Evolutionary conservation across 345 rosid species (phyloP).

Genomic region (Litchi chinensis): DNA sequence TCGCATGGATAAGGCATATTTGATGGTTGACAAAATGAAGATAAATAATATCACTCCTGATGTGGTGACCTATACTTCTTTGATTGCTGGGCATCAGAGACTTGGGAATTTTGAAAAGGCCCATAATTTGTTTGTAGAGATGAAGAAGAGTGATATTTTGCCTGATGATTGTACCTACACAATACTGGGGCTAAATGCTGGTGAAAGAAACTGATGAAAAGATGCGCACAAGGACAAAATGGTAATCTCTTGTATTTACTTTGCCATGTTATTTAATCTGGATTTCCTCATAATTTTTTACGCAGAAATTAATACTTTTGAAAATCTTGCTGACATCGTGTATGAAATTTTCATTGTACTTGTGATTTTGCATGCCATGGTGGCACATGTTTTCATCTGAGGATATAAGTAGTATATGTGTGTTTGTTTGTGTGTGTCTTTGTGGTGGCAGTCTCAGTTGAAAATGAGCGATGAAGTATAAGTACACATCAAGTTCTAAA

Average conservation of each 20-base stretch:
- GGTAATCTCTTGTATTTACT: neutral
- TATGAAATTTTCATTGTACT: neutral
- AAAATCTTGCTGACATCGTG: neutral
- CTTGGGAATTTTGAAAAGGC: slow-evolving; percentile 34
- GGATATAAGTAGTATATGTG: too few species aligned
- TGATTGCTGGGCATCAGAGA: slow-evolving; percentile 43
- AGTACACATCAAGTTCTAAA: too few species aligned
- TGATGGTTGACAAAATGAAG: slow-evolving; percentile 47
- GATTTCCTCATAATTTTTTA: neutral
- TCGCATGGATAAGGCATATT: slow-evolving; percentile 47
- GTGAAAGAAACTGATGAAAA: neutral
- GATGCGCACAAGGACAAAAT: neutral
- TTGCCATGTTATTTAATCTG: neutral
- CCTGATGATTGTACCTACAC: slow-evolving; percentile 32
- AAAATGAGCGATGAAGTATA: too few species aligned
- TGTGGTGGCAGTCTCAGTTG: too few species aligned
- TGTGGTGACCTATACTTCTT: slow-evolving; percentile 45
- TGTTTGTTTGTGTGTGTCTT: too few species aligned
- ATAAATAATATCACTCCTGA: slow-evolving; percentile 35
- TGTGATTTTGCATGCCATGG: neutral
- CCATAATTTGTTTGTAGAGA: slow-evolving; percentile 41
- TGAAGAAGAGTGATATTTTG: slow-evolving; percentile 38
- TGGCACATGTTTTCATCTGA: neutral
- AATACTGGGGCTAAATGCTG: neutral
- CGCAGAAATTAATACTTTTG: neutral